Base-by-base conservation (phyloP, 352 stramenopile genomes). In the Globisporangium perplexum region DNA sequence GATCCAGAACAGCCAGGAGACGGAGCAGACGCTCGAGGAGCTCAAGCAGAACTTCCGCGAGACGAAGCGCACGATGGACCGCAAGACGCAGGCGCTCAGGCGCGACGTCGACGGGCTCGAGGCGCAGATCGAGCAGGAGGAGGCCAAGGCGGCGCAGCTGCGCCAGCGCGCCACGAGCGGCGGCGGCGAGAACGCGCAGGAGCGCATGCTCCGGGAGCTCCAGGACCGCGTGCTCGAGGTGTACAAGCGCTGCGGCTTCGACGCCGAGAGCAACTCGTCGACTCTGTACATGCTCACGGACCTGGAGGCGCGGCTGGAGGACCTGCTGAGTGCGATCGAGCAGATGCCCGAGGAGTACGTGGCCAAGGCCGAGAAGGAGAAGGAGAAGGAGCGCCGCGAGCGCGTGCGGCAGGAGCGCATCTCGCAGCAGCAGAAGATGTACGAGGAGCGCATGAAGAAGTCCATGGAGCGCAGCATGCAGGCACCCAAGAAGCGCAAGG, bases 1-100 rank as follows among this genome's bases (percentile, higher is more conserved):
- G 28, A 98, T 98, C 58, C 90, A 98, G 62, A 98, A 98, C 71
- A 96, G 81, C 53, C 90, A 98, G 62, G 90, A 98, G 59, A 98
- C 92, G 0, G 93, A 98, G 69, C 90, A 97, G 62, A 95, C 89
- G 23, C 77, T 98, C 0, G 93, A 98, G 49, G 93, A 98, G 63
- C 84, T 98, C 28, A 96, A 97, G 63, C 85, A 97, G 57, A 92
- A 80, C 66, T 97, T 93, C 65, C 73, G 80, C n/a, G 80, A 93
- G 39, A 96, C 88, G 1, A 91, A 94, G 66, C 86, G 82, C 46
- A 88, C 71, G 14, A 96, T 96, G 85, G 87, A 96, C 53, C 70
- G 68, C 26, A 95, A 96, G 59, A 96, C 86, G 0, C 64, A 89
- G 41, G 69, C 71, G 12, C 74, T 98, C 17, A 83, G 95, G 55